A percentile compares a stretch with the other conserved stretches of the same genome.
These are phyloP conservation scores for Malus asiatica DNA, from an alignment of 306 rosid species.

Conservation along the genomic window DNA sequence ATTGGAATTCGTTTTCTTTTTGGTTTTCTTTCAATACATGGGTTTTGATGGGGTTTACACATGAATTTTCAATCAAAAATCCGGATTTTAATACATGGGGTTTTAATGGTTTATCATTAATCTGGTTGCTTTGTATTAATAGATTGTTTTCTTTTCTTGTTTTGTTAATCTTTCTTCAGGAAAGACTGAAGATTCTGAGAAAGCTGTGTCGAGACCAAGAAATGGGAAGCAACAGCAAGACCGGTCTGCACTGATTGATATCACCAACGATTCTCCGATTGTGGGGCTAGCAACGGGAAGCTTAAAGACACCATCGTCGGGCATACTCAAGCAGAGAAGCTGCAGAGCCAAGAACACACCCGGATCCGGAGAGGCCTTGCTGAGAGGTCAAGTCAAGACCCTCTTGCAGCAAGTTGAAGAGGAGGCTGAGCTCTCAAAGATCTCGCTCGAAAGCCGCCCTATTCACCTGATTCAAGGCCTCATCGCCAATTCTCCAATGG, in stretches of 20 bases:
- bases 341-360: conserved; percentile 58
- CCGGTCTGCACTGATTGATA: conserved; percentile 56
- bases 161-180: conserved; percentile 23
- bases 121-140: neutral
- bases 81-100: neutral
- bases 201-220: conserved; percentile 27
- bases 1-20: neutral
- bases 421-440: conserved; percentile 71
- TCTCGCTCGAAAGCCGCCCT: conserved; percentile 43
- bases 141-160: neutral
- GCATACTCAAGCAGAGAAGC: conserved; percentile 35
- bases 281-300: conserved; percentile 64
- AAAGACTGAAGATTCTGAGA: conserved; percentile 51
- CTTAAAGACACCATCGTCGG: conserved; percentile 51
- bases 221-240: conserved; percentile 49
- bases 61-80: neutral
- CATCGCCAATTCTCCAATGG: conserved; percentile 39
- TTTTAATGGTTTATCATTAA: neutral
- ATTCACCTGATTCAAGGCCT: conserved; percentile 33
- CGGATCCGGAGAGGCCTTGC: conserved; percentile 83
- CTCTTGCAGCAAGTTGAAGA: conserved; percentile 88
- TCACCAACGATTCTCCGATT: conserved; percentile 88
- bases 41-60: neutral
- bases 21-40: neutral
- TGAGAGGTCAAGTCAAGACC: conserved; percentile 91